Percentiles rank a stretch among this genome's conserved stretches.
phyloP scores from a whole-genome alignment of 345 rosid species.

The Arabidopsis thaliana region DNA sequence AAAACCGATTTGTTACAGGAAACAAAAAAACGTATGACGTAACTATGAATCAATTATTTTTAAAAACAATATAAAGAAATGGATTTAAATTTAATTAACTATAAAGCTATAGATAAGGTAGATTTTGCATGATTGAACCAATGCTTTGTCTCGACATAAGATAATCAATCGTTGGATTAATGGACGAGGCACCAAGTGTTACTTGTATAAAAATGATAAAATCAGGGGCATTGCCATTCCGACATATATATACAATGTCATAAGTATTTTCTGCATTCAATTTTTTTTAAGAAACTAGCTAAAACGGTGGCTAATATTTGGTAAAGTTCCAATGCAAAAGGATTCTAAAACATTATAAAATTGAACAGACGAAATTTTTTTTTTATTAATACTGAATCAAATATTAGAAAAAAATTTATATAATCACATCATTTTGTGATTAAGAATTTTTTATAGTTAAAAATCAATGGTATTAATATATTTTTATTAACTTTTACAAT shows the following conservation, averaged over 20 bases:
- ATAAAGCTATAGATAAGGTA: background rate
- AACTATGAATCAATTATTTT: background rate
- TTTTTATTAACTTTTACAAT: too few species aligned
- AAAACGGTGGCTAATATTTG: background rate
- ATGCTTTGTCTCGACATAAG: background rate
- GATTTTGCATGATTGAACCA: conserved; percentile 24
- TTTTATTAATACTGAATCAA: too few species aligned
- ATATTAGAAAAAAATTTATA: too few species aligned
- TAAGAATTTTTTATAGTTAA: too few species aligned
- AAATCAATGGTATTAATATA: too few species aligned
- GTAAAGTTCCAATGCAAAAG: background rate
- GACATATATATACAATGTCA: background rate
- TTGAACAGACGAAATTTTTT: too few species aligned
- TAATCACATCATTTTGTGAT: too few species aligned
- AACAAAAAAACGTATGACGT: conserved; percentile 26
- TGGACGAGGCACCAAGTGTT: conserved; percentile 24
- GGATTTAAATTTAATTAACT: background rate
- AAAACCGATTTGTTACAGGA: conserved; percentile 28
- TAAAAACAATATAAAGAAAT: background rate
- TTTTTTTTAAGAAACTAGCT: background rate
- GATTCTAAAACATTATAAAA: too few species aligned
- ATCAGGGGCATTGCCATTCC: background rate
- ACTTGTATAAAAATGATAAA: background rate
- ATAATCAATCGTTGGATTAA: conserved; percentile 1
- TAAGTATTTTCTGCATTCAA: background rate